Evolutionary conservation across 345 rosid genomes (phyloP).

Genomic region (Murraya paniculata): DNA sequence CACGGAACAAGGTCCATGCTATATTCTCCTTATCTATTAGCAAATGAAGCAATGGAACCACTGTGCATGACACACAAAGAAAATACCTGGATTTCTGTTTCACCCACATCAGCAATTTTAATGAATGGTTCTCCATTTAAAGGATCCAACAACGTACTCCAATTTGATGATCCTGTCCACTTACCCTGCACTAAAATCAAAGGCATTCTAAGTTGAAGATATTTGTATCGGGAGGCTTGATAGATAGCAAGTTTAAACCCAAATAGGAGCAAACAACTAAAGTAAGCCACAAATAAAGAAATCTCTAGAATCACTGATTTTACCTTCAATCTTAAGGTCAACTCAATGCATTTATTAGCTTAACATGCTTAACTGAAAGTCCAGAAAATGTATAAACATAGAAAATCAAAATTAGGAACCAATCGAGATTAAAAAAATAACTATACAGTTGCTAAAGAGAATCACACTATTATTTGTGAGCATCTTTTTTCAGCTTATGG

Average conservation of each 20-base stretch:
- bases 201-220: slow-evolving; percentile 14
- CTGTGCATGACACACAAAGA: not conserved
- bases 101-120: slow-evolving; percentile 76
- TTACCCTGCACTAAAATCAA: slow-evolving; percentile 75
- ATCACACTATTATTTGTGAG: not conserved
- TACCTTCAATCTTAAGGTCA: not conserved
- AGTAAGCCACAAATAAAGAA: not conserved
- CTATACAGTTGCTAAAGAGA: not conserved
- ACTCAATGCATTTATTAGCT: not conserved
- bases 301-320: not conserved
- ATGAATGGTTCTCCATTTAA: slow-evolving; percentile 93
- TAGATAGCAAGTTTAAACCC: not conserved
- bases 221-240: slow-evolving; percentile 4
- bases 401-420: not conserved
- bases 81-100: slow-evolving; percentile 67
- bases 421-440: not conserved
- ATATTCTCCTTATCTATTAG: not conserved
- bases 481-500: not conserved
- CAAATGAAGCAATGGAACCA: not conserved
- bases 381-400: not conserved
- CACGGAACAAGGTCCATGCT: not conserved
- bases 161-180: slow-evolving; percentile 68
- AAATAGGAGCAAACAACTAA: not conserved
- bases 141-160: slow-evolving; percentile 78
- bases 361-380: not conserved